A percentile compares a stretch with the other conserved stretches of the same genome.
Conservation (phyloP, 1,284 basidiomycete species). For the Ceratobasidium sp. region DNA sequence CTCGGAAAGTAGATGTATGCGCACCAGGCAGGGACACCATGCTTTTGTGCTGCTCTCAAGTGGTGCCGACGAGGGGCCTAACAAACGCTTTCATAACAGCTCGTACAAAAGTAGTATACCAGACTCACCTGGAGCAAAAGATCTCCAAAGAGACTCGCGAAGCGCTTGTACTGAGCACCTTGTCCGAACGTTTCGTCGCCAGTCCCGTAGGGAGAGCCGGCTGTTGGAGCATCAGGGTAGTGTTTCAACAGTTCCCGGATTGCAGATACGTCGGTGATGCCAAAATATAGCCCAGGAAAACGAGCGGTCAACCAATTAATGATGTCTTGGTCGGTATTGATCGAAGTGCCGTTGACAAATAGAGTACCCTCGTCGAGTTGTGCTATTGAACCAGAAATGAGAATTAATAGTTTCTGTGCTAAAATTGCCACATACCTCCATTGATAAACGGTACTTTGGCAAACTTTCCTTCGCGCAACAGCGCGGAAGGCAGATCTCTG, state of each 20-base stretch:
- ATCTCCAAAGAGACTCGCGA: constrained; percentile 35
- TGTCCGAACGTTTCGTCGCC: constrained; percentile 25
- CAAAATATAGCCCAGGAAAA: background rate
- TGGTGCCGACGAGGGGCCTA: constrained; percentile 18
- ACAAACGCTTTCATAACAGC: too few species aligned
- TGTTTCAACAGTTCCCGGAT: constrained; percentile 13
- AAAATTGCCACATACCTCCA: constrained; percentile 47
- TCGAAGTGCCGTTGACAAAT: constrained; percentile 4
- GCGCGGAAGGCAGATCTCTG: constrained; percentile 50
- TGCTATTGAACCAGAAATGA: constrained; percentile 2
- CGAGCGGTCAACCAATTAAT: constrained; percentile 28
- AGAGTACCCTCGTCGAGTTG: constrained; percentile 42
- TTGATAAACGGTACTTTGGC: constrained; percentile 54
- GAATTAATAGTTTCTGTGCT: background rate
- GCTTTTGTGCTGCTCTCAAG: constrained; percentile 12
- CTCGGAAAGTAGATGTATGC: background rate
- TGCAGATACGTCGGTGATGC: background rate
- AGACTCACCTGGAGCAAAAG: constrained; percentile 7
- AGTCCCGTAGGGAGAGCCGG: constrained; percentile 39
- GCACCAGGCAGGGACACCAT: constrained; percentile 15
- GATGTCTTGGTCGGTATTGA: constrained; percentile 17
- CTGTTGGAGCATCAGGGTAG: constrained; percentile 29
- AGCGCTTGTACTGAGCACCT: constrained; percentile 36
- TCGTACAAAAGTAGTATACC: background rate
- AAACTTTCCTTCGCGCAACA: constrained; percentile 51